Evolutionary conservation across 2,329 filamentous ascomycete species (phyloP).

Genomic region (Alternaria incomplexa): DNA sequence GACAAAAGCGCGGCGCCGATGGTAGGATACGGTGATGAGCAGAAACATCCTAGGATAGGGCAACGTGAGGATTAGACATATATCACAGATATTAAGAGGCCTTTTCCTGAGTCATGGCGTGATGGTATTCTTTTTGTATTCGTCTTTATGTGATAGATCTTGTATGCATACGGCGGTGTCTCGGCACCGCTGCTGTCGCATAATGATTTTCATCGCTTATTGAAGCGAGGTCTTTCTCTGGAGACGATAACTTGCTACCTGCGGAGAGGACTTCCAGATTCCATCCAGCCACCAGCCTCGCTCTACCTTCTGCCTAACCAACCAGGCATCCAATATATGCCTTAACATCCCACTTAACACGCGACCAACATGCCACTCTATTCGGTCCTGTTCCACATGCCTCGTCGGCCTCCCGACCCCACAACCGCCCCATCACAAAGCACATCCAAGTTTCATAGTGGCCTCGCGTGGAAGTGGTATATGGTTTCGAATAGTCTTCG

Average conservation of each 20-base stretch:
- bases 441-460: not conserved
- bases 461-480: slow-evolving; percentile 1
- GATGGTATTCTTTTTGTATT: not conserved
- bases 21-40: slow-evolving; percentile 12
- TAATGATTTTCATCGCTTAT: not conserved
- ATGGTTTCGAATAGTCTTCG: not conserved
- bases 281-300: not conserved
- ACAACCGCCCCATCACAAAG: not conserved
- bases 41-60: slow-evolving; percentile 13
- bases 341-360: not conserved
- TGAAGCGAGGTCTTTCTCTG: not conserved
- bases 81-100: not conserved
- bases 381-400: not conserved
- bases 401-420: not conserved
- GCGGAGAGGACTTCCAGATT: not conserved
- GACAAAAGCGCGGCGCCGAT: slow-evolving; percentile 20
- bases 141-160: not conserved
- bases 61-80: slow-evolving; percentile 2
- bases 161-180: not conserved
- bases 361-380: not conserved
- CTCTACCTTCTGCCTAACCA: not conserved
- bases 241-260: not conserved
- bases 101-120: not conserved
- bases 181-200: not conserved
- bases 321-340: not conserved